phyloP scores from a whole-genome alignment of 2,329 filamentous ascomycete genomes.

The Dothiorella sarmentorum region DNA sequence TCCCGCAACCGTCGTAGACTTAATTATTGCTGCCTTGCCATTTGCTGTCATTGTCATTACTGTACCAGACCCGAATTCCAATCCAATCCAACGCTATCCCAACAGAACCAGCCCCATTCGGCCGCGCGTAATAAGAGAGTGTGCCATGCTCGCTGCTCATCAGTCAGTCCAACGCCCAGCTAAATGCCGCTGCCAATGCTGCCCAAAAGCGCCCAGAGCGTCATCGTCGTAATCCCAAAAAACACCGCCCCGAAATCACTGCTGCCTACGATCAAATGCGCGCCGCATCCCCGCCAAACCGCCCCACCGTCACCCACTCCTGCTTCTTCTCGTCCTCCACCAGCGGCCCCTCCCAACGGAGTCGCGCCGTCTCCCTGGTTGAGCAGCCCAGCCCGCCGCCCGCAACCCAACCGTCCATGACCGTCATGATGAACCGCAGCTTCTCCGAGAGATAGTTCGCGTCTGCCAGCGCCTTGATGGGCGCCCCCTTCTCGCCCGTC shows the following conservation, averaged over 20 bases:
- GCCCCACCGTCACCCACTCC: conserved; percentile 49
- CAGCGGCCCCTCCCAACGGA: conserved; percentile 44
- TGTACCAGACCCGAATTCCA: too few relatives aligned
- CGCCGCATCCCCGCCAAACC: conserved; percentile 45
- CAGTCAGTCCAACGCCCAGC: conserved; percentile 10
- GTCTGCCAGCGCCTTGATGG: conserved; percentile 53
- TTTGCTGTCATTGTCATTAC: conserved; percentile 7
- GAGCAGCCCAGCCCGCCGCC: conserved; percentile 64
- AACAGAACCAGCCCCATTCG: not conserved
- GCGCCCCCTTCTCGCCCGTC: conserved; percentile 48
- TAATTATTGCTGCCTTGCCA: conserved; percentile 2
- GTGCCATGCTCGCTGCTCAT: not conserved
- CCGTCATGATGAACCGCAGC: conserved; percentile 66
- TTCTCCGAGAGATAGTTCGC: conserved; percentile 73
- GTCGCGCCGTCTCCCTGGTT: conserved; percentile 30
- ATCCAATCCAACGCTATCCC: not conserved
- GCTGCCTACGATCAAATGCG: conserved; percentile 1
- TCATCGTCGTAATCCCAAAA: conserved; percentile 1
- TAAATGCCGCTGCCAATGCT: conserved; percentile 16
- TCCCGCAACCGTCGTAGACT: conserved; percentile 5
- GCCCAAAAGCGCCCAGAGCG: conserved; percentile 12
- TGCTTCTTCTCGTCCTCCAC: conserved; percentile 44
- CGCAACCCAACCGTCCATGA: conserved; percentile 67
- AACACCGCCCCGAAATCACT: conserved; percentile 12
- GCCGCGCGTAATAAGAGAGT: conserved; percentile 3